Evolutionary conservation across 345 rosid genomes (phyloP), one percentile per base, ranked within the genome.

Genomic region (Raphanus sativus): DNA sequence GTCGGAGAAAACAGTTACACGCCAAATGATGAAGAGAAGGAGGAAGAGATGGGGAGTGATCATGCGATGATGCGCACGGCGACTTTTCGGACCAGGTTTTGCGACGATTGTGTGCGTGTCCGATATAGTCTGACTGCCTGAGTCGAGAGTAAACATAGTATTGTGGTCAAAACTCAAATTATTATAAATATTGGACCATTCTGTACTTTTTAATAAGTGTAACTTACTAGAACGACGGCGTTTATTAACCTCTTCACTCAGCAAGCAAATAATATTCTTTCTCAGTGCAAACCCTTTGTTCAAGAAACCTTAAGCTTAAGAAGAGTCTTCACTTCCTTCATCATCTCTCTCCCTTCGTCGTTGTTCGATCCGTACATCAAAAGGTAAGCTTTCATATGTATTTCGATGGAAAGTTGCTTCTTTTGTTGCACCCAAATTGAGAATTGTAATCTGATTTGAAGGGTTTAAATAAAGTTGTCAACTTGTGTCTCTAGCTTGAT

Each of bases 291-390:
- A 42, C 71, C 50, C 48, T 54, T 30, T 55, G 21, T 55, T 25
- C 81, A 77, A 77, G 81, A 70, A 77, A 77, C 13, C 76, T 38
- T 26, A 55, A 64, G 75, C 71, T 62, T 58, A 28, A 28, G 29
- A 28, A 28, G 8, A 6, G 6, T 33, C 38, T 6, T 1, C 8
- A 33, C 38, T 33, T 33, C 40, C 40, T 34, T 7, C 34, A 5
- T 32, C 34, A 28, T 77, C 75, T 60, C 38, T 69, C 52, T 68
- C 62, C 42, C 6, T 38, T 62, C 16, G 16, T 50, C 60, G 40
- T 63, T 48, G 8, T 3, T 77, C 74, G 65, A 76, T 69, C 70
- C 69, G 25, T 61, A 30, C 26, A 45, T 69, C 64, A 29, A 62
- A 77, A 77, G 71, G 80, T 70, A 26, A 3, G 59, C 8, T 48